Percentiles rank a stretch among this genome's conserved stretches.
These are phyloP conservation scores for Auriscalpium vulgare DNA, from an alignment of 768 basidiomycete species.

Conservation along the genomic window DNA sequence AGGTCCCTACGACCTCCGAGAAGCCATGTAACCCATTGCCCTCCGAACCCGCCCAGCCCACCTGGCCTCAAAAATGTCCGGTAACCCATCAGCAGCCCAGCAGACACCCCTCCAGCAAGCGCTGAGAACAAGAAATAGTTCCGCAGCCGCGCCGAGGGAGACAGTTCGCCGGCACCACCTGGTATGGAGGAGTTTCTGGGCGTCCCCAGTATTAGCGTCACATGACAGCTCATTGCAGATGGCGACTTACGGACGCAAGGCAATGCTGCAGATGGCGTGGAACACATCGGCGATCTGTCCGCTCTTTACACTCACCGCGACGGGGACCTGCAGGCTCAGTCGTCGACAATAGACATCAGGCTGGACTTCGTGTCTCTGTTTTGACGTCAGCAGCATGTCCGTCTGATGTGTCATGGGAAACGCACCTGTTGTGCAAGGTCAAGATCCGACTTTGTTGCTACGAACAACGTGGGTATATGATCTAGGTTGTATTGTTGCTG, in stretches of 20 bases:
- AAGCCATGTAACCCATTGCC: slow-evolving; percentile 63
- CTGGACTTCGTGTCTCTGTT: slow-evolving; percentile 94
- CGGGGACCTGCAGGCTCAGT: slow-evolving; percentile 84
- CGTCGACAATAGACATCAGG: slow-evolving; percentile 95
- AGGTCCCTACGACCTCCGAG: slow-evolving; percentile 45
- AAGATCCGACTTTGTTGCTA: slow-evolving; percentile 97
- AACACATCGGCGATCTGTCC: slow-evolving; percentile 83
- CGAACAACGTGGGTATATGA: slow-evolving; percentile 91
- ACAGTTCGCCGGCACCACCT: slow-evolving; percentile 74
- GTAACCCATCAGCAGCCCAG: slow-evolving; percentile 62
- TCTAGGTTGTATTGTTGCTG: slow-evolving; percentile 97
- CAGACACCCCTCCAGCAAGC: slow-evolving; percentile 63
- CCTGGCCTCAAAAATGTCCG: slow-evolving; percentile 63
- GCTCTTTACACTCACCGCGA: slow-evolving; percentile 85
- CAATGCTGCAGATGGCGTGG: slow-evolving; percentile 76
- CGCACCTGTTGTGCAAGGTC: slow-evolving; percentile 90
- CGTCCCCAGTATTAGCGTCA: slow-evolving; percentile 5
- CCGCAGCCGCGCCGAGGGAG: slow-evolving; percentile 57
- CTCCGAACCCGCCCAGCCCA: slow-evolving; percentile 43
- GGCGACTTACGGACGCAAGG: slow-evolving; percentile 74
- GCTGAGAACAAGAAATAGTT: slow-evolving; percentile 70
- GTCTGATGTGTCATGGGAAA: background rate
- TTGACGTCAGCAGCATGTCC: background rate
- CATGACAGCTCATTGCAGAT: slow-evolving; percentile 1
- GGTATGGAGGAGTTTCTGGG: slow-evolving; percentile 48